Evolutionary conservation across 352 stramenopile genomes (phyloP), one percentile per base, ranked within the genome.

Genomic region (Phytophthora meadii): DNA sequence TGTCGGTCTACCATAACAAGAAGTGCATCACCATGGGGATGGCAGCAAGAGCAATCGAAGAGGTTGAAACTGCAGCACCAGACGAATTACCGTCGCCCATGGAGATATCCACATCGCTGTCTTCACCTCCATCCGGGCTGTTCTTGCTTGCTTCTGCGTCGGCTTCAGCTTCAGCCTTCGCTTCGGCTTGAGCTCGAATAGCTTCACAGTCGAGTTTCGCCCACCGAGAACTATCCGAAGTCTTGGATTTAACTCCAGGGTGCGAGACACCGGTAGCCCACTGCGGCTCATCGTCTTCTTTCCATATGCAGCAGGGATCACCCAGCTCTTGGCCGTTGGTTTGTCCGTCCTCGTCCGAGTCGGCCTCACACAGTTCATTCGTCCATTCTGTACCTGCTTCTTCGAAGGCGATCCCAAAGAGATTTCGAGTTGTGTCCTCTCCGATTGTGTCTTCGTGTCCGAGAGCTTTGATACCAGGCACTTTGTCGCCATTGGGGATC

Each of bases 291-390:
- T 27, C 49, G 7, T 57, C 48, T 14, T 72, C 58, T 30, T 63
- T 37, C 82, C 82, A 96, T 8, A 70, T 61, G 65, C 88, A 96
- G 69, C 82, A 85, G 15, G 87, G 87, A 54, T 96, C 88, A 4
- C 88, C 88, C 15, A 95, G 65, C 55, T 96, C 88, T 52, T 94
- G 68, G 28, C 88, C 88, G 60, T 96, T 96, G 11, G 87, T 94
- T 34, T 84, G 73, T 9, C 88, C 87, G 55, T 96, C 88, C 25
- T 81, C 77, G 46, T 96, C 88, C 15, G 72, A 88, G 55, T 96
- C 88, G 9, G 72, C 57, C 49, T 92, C 44, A 22, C 85, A 93
- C 2, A 92, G 46, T 14, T 73, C 70, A 5, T 59, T 65, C 9
- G 72, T 81, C 77, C 77, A 86, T 47, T 68, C 47, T 22, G 24